A percentile compares a stretch with the other conserved stretches of the same genome.
phyloP scores from a whole-genome alignment of 306 rosid species.

The Ziziphus jujuba region DNA sequence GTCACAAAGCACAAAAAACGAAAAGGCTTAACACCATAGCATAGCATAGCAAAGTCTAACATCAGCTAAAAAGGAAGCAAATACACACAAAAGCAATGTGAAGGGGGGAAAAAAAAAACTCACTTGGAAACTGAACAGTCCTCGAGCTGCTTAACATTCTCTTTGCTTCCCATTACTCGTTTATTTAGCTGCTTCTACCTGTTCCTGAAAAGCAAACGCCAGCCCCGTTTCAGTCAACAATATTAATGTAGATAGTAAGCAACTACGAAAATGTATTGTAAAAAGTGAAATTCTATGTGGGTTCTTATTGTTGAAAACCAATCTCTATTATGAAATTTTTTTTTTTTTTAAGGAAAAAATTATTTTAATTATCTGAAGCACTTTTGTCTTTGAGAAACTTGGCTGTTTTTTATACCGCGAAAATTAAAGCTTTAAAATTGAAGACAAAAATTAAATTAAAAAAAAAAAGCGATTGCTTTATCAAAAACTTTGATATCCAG shows the following conservation, averaged over 20 bases:
- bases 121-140: constrained; percentile 92
- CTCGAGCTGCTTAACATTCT: constrained; percentile 72
- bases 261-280: not conserved
- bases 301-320: not conserved
- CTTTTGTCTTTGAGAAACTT: not conserved
- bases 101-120: constrained; percentile 17
- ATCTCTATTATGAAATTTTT: too few relatives aligned
- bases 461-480: not conserved
- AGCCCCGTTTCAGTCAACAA: not conserved
- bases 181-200: not conserved
- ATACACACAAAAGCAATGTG: not conserved
- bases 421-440: not conserved
- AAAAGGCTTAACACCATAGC: not conserved
- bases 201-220: not conserved
- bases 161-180: constrained; percentile 60
- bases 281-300: not conserved
- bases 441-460: not conserved
- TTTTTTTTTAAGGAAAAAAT: too few relatives aligned
- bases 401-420: not conserved
- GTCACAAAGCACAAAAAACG: too few relatives aligned
- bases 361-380: too few relatives aligned
- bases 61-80: not conserved
- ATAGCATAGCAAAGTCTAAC: not conserved
- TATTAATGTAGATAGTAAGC: not conserved
- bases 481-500: not conserved